Evolutionary conservation across 768 basidiomycete species (phyloP), one percentile per base, ranked within the genome.

Genomic region (Chlorophyllum brunneum): DNA sequence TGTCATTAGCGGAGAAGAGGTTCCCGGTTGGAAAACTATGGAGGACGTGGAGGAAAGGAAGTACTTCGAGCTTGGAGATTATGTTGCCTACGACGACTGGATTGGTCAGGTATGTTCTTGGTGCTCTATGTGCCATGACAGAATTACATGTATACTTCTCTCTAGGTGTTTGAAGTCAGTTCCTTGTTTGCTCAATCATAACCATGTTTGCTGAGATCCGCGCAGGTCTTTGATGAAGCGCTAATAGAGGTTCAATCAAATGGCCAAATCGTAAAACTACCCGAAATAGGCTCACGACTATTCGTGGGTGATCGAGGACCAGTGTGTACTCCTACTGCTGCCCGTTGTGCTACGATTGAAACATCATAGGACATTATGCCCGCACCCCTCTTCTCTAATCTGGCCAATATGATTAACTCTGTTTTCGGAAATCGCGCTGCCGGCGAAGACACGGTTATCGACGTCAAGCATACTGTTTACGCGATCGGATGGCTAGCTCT

Each of bases 401-500:
- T 70, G 77, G 52, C 75, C 75, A 43, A 72, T 70, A 39, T 56
- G 79, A n/a, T 74, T 79, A 45, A 74, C 64, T 43, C 69, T 70
- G 56, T 70, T 80, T 39, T 76, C 44, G 73, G 77, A 20, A 67
- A 73, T 51, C 70, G 56, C 66, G 71, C 42, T 69, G 74, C 72
- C 33, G 62, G 61, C 11, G 67, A 70, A 11, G 87, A 88, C 54
- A 84, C 81, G 1, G 85, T 92, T 24, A 71, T 93, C 30, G 76
- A 79, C 20, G 78, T 92, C 23, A 81, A 78, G 56, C 91, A 90
- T 53, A 87, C 81, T 13, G 85, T 88, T 34, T 79, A 92, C 55
- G 89, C 87, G 11, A 71, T 95, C 40, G 79, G 84, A 42, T 95
- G 93, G 93, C 74, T 93, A 4, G 93, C 91, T 16, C 70, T 95